phyloP scores from a whole-genome alignment of 148 eudicot species.

The Rhododendron vialii region DNA sequence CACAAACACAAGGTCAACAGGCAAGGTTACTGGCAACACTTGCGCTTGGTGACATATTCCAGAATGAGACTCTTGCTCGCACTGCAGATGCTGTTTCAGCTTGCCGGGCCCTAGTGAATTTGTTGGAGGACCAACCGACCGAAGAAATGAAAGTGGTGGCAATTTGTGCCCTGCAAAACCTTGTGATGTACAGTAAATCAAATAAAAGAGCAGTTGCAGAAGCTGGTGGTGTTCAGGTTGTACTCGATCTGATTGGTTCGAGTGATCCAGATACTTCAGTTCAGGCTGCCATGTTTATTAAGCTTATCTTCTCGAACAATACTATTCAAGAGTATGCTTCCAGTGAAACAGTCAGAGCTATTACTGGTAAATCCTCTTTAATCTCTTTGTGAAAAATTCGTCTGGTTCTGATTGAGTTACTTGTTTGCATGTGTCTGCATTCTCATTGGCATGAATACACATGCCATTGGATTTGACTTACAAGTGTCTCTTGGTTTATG shows the following conservation, averaged over 20 bases:
- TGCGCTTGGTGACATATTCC: slow-evolving; percentile 95
- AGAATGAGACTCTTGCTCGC: slow-evolving; percentile 91
- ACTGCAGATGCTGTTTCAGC: slow-evolving; percentile 91
- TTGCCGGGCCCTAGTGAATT: slow-evolving; percentile 85
- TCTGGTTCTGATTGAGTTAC: not conserved
- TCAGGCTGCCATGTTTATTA: slow-evolving; percentile 91
- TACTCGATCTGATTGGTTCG: slow-evolving; percentile 87
- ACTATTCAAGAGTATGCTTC: slow-evolving; percentile 99
- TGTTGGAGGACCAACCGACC: slow-evolving; percentile 95
- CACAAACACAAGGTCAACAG: slow-evolving; percentile 97
- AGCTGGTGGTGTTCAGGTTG: slow-evolving; percentile 94
- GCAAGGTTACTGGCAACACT: slow-evolving; percentile 86
- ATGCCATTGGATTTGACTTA: not conserved
- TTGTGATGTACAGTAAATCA: slow-evolving; percentile 85
- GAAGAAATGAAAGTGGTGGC: slow-evolving; percentile 99
- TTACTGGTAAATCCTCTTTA: slow-evolving; percentile 60
- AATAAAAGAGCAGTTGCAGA: slow-evolving; percentile 99
- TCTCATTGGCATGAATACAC: not conserved
- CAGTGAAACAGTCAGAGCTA: slow-evolving; percentile 95
- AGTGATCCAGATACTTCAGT: slow-evolving; percentile 93
- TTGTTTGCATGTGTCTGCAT: not conserved
- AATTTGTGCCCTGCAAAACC: slow-evolving; percentile 93
- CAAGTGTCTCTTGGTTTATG: not conserved
- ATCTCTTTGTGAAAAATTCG: not conserved
- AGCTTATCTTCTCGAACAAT: slow-evolving; percentile 87